Percentiles rank a stretch among this genome's conserved stretches.
Conservation (phyloP, 352 stramenopile species). For the Phytophthora crassamura region DNA sequence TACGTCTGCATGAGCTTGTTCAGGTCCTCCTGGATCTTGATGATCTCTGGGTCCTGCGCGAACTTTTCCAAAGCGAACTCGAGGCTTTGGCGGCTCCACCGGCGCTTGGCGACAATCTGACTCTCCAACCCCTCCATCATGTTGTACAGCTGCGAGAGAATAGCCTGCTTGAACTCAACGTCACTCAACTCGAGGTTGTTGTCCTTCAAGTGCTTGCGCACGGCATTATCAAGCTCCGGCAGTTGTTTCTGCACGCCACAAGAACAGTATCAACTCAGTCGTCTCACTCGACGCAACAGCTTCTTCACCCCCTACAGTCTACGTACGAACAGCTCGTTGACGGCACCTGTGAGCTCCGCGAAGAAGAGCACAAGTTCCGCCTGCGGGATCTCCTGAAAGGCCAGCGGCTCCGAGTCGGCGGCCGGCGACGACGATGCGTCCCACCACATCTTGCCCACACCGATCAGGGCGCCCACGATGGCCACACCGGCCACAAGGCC, state of each 20-base stretch:
- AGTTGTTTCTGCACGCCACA: conserved; percentile 55
- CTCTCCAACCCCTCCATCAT: conserved; percentile 76
- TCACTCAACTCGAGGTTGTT: conserved; percentile 74
- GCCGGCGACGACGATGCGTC: conserved; percentile 59
- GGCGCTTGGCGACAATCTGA: conserved; percentile 65
- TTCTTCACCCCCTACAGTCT: neutral
- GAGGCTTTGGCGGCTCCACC: conserved; percentile 69
- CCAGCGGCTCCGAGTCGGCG: conserved; percentile 5
- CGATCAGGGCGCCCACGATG: conserved; percentile 66
- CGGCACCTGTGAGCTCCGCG: conserved; percentile 64
- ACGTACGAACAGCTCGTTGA: conserved; percentile 77
- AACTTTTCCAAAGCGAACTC: conserved; percentile 70
- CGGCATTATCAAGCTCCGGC: conserved; percentile 66
- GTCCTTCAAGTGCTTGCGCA: conserved; percentile 71
- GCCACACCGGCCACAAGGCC: conserved; percentile 74
- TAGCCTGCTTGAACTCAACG: conserved; percentile 75
- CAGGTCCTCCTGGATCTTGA: conserved; percentile 71
- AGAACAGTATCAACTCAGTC: conserved; percentile 16
- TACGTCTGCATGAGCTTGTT: conserved; percentile 72
- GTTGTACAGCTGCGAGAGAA: conserved; percentile 78
- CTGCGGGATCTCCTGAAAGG: conserved; percentile 66
- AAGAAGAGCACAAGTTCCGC: conserved; percentile 77
- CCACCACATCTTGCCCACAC: conserved; percentile 90
- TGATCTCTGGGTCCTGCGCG: conserved; percentile 63
- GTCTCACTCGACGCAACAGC: neutral